These are phyloP conservation scores for Golubevia sp. DNA, from an alignment of 1,284 basidiomycete genomes.

Conservation along the genomic window DNA sequence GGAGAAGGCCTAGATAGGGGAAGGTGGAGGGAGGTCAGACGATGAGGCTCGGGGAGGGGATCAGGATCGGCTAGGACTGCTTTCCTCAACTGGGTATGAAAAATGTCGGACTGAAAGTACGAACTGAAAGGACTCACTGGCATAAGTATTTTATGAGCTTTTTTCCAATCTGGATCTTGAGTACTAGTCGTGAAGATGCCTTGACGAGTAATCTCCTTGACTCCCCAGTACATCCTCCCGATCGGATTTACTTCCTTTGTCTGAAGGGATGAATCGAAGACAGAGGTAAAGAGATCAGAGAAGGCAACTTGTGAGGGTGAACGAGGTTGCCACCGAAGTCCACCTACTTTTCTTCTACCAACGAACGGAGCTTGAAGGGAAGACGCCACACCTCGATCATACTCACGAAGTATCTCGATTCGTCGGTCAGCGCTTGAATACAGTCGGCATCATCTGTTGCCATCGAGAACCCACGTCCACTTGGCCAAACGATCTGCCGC, in stretches of 20 bases:
- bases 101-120: background rate
- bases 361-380: background rate
- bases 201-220: background rate
- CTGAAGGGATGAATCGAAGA: background rate
- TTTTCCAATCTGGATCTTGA: background rate
- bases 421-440: background rate
- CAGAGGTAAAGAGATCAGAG: background rate
- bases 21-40: background rate
- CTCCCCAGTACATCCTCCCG: background rate
- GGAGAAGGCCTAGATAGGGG: background rate
- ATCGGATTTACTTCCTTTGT: background rate
- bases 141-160: background rate
- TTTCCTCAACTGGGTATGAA: background rate
- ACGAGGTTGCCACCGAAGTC: too few species aligned
- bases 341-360: too few species aligned
- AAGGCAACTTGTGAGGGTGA: background rate
- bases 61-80: background rate
- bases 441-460: background rate
- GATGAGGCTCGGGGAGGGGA: too few species aligned
- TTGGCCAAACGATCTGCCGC: background rate
- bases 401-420: background rate
- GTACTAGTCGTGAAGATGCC: background rate
- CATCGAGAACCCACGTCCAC: background rate
- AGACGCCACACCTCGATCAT: background rate
- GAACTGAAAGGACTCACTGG: background rate